Base-by-base conservation (phyloP, 805 yeast genomes). In the Candida xyloterini region DNA sequence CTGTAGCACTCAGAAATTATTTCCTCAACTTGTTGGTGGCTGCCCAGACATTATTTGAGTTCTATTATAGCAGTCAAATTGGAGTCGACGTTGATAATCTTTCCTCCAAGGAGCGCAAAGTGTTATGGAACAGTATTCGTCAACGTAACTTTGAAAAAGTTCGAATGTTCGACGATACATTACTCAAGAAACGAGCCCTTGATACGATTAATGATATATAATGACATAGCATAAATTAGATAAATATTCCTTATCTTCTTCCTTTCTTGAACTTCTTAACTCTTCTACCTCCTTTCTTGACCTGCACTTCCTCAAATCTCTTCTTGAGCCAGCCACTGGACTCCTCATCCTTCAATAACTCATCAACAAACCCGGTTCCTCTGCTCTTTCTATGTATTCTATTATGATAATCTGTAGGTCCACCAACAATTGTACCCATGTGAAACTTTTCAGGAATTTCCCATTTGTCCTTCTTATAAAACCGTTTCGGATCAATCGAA, bases 401-500 rank as follows among this genome's bases (percentile, higher is more conserved):
- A 27, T 81, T 76, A 65, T 71, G 86, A 61, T 73, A 87, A 58
- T 91, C 97, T 2, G 86, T 72, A 48, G 81, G 79, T 30, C 89
- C 91, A 52, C 84, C 93, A 18, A 90, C 63, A 26, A 93, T 76
- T 0, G 96, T 89, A 11, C 99, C 99, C 52, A 85, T 76, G 43
- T 91, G 93, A 60, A 93, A 89, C 49, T 71, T 78, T 33, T 59
- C 63, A 3, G 65, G 54, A 3, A 46, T 36, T 30, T 54, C 84
- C 86, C 32, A 95, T 73, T 71, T 79, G 43, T 84, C 93, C 60
- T 86, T 87, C 64, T 86, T 88, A 65, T 93, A 93, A 64, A 88
- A 96, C 53, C 97, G 76, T 65, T 93, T 93, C 7, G 97, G 98
- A 59, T 93, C 98, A 46, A 93, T 71, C 8, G 89, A 96, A 40